Conservation (phyloP, 495 filamentous ascomycete species). For the Elasticomyces elasticus region DNA sequence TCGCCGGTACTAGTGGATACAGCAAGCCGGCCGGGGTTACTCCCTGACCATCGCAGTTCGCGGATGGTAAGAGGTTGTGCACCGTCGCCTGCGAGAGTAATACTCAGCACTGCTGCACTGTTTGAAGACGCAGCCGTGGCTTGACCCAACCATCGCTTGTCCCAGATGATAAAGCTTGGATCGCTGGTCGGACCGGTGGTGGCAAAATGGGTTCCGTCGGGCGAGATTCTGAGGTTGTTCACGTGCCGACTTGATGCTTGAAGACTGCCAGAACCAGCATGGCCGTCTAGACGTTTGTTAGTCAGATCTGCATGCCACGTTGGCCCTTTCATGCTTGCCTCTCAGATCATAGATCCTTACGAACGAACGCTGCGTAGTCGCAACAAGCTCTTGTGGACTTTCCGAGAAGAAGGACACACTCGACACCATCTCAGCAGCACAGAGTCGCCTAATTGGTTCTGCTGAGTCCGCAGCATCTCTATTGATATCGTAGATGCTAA, state of each 20-base stretch:
- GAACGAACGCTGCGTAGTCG: slow-evolving; percentile 75
- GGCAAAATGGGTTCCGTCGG: slow-evolving; percentile 89
- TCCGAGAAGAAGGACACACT: slow-evolving; percentile 86
- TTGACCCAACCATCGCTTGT: slow-evolving; percentile 58
- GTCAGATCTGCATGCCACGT: not conserved
- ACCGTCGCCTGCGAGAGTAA: slow-evolving; percentile 53
- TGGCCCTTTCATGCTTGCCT: slow-evolving; percentile 42
- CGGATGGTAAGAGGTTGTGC: slow-evolving; percentile 47
- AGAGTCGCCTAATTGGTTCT: slow-evolving; percentile 62
- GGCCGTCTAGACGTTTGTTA: slow-evolving; percentile 6
- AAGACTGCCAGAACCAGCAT: slow-evolving; percentile 16
- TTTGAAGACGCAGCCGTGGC: slow-evolving; percentile 33
- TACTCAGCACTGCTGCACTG: slow-evolving; percentile 49
- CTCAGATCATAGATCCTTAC: slow-evolving; percentile 83
- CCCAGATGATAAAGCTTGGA: slow-evolving; percentile 74
- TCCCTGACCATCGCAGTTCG: slow-evolving; percentile 69
- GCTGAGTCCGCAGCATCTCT: slow-evolving; percentile 21
- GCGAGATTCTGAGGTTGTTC: slow-evolving; percentile 78
- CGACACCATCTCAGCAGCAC: slow-evolving; percentile 75
- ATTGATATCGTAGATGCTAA: slow-evolving; percentile 86
- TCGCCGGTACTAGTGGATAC: slow-evolving; percentile 71
- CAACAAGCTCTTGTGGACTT: slow-evolving; percentile 71
- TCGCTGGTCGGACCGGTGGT: slow-evolving; percentile 66
- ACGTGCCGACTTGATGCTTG: slow-evolving; percentile 73
- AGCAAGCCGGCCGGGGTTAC: slow-evolving; percentile 61